Evolutionary conservation across 2,329 filamentous ascomycete species (phyloP).

Genomic region (Trichoderma gracile): DNA sequence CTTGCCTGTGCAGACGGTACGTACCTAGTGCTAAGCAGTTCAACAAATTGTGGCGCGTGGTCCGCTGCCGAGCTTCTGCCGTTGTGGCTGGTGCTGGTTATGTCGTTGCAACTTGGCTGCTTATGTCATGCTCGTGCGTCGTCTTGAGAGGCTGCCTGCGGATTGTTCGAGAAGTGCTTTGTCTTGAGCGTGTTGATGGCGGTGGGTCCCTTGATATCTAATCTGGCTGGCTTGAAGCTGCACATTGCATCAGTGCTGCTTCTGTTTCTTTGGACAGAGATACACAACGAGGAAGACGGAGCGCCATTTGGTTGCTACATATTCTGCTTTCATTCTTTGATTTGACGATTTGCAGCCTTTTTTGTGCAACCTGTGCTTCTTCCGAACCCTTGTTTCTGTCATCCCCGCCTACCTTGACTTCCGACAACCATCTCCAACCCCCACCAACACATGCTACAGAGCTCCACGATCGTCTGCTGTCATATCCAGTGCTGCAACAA

Average conservation of each 20-base stretch:
- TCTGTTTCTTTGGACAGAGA: too few relatives aligned
- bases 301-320: too few relatives aligned
- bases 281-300: too few relatives aligned
- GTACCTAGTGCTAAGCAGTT: not conserved
- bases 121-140: conserved; percentile 22
- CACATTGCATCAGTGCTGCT: too few relatives aligned
- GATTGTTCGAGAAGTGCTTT: conserved; percentile 25
- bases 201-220: conserved; percentile 17
- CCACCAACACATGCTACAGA: too few relatives aligned
- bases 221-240: not conserved
- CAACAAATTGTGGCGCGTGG: conserved; percentile 18
- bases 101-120: conserved; percentile 15
- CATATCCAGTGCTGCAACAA: not conserved
- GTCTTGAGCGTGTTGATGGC: not conserved
- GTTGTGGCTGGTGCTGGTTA: conserved; percentile 1
- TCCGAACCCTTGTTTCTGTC: too few relatives aligned
- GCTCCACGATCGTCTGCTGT: too few relatives aligned
- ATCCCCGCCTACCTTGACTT: too few relatives aligned
- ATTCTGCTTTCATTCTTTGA: too few relatives aligned
- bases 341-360: too few relatives aligned
- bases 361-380: too few relatives aligned
- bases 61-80: conserved; percentile 20
- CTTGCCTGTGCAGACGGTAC: not conserved
- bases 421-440: too few relatives aligned
- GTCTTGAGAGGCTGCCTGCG: conserved; percentile 30